A percentile compares a stretch with the other conserved stretches of the same genome.
These are phyloP conservation scores for Colletotrichum lini DNA, from an alignment of 2,329 filamentous ascomycete genomes.

Conservation along the genomic window DNA sequence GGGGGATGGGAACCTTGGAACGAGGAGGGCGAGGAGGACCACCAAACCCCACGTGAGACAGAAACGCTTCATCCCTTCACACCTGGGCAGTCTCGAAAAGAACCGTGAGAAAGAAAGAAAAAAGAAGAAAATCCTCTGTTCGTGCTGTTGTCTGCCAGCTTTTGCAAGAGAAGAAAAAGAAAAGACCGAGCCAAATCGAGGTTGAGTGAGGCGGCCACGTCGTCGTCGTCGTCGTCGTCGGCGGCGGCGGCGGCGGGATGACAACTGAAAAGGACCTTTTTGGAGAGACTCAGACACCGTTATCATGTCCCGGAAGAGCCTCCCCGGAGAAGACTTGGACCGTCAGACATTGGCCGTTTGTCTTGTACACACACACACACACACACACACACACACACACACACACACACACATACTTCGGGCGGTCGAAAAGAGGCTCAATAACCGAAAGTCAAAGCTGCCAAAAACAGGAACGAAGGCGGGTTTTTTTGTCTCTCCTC, in stretches of 20 bases:
- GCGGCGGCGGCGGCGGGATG: not conserved
- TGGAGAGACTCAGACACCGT: constrained; percentile 14
- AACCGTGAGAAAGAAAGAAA: too few species aligned
- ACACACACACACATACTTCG: too few species aligned
- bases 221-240: not conserved
- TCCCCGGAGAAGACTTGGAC: not conserved
- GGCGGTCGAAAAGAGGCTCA: constrained; percentile 22
- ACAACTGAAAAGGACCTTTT: not conserved
- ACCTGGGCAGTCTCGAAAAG: not conserved
- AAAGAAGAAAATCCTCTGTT: not conserved
- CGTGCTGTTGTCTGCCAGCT: too few species aligned
- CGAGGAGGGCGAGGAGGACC: too few species aligned
- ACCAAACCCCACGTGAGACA: not conserved
- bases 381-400: not conserved
- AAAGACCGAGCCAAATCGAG: not conserved
- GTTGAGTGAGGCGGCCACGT: not conserved
- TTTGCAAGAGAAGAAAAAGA: not conserved
- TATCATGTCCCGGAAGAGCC: constrained; percentile 2
- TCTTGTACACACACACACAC: not conserved
- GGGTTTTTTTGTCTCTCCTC: constrained; percentile 6
- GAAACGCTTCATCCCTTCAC: not conserved
- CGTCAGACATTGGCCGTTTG: not conserved
- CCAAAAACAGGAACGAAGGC: not conserved
- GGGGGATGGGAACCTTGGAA: too few species aligned
- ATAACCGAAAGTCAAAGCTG: constrained; percentile 18